phyloP scores from a whole-genome alignment of 2,329 filamentous ascomycete species.

The Pseudocercospora fuligena region DNA sequence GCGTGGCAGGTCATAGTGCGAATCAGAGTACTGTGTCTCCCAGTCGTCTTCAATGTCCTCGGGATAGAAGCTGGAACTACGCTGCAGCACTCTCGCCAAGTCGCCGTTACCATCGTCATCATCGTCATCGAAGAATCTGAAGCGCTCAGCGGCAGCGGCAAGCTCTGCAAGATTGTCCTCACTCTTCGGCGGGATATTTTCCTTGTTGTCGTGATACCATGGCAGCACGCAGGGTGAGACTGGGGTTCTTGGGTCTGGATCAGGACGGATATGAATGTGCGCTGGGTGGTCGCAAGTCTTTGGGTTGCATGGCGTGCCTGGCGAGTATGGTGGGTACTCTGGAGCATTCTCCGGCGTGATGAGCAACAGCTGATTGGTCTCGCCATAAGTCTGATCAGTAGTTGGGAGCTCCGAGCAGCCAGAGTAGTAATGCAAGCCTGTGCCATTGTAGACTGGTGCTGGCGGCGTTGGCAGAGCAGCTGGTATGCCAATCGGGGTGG shows the following conservation, averaged over 20 bases:
- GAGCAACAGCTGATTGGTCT: slow-evolving; percentile 36
- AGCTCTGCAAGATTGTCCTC: slow-evolving; percentile 7
- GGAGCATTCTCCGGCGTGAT: slow-evolving; percentile 26
- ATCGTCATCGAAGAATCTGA: slow-evolving; percentile 8
- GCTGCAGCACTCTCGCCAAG: slow-evolving; percentile 13
- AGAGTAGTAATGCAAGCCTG: slow-evolving; percentile 16
- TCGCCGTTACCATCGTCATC: slow-evolving; percentile 17
- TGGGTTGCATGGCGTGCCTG: slow-evolving; percentile 11
- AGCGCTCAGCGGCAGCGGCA: slow-evolving; percentile 6
- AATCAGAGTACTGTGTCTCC: slow-evolving; percentile 20
- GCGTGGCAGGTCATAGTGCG: slow-evolving; percentile 14
- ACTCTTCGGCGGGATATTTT: slow-evolving; percentile 26
- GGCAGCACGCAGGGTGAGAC: not conserved
- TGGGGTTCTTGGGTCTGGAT: slow-evolving; percentile 3
- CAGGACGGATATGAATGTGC: slow-evolving; percentile 17
- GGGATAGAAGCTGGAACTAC: slow-evolving; percentile 25
- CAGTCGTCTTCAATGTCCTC: slow-evolving; percentile 20
- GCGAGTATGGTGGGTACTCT: slow-evolving; percentile 2
- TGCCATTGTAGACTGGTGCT: slow-evolving; percentile 23
- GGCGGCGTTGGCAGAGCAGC: slow-evolving; percentile 25
- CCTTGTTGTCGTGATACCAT: slow-evolving; percentile 26
- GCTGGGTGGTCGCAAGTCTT: slow-evolving; percentile 16
- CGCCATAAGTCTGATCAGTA: slow-evolving; percentile 40
- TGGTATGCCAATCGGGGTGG: not conserved
- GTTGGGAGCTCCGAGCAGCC: slow-evolving; percentile 35